Percentiles rank a stretch among this genome's conserved stretches.
Conservation (phyloP, 805 yeast genomes). For the Saccharomyces eubayanus region DNA sequence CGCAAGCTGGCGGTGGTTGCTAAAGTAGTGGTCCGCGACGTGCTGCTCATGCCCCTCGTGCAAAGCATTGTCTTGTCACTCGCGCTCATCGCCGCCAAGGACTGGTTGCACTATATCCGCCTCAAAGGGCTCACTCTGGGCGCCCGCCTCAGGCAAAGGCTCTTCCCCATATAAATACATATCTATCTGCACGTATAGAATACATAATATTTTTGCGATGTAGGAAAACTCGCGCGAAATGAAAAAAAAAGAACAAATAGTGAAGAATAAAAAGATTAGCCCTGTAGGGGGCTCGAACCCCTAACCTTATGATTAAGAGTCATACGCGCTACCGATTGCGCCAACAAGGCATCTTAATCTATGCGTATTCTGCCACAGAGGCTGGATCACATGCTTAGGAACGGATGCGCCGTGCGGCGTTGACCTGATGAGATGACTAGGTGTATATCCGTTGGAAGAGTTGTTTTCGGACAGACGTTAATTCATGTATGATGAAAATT, state of each 20-base stretch:
- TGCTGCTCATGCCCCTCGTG: conserved; percentile 44
- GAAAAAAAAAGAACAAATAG: not conserved
- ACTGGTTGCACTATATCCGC: not conserved
- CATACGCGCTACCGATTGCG: not conserved
- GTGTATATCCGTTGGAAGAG: too few species aligned
- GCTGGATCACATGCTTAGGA: too few species aligned
- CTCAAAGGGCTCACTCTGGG: not conserved
- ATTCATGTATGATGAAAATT: too few species aligned
- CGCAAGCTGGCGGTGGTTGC: conserved; percentile 26
- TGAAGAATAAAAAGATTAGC: not conserved
- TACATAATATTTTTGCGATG: not conserved
- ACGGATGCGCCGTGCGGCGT: too few species aligned
- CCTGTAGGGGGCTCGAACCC: not conserved
- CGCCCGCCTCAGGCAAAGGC: not conserved
- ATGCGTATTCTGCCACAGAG: too few species aligned
- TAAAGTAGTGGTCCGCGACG: conserved; percentile 44
- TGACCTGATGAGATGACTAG: too few species aligned
- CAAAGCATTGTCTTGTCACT: conserved; percentile 38
- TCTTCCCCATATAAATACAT: not conserved
- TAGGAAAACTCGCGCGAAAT: not conserved
- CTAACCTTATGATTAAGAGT: not conserved
- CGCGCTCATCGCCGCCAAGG: not conserved
- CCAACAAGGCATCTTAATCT: not conserved
- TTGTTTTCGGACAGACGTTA: too few species aligned
- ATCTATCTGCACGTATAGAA: not conserved